phyloP scores from a whole-genome alignment of 768 basidiomycete species.

The Xanthoconium purpureum region DNA sequence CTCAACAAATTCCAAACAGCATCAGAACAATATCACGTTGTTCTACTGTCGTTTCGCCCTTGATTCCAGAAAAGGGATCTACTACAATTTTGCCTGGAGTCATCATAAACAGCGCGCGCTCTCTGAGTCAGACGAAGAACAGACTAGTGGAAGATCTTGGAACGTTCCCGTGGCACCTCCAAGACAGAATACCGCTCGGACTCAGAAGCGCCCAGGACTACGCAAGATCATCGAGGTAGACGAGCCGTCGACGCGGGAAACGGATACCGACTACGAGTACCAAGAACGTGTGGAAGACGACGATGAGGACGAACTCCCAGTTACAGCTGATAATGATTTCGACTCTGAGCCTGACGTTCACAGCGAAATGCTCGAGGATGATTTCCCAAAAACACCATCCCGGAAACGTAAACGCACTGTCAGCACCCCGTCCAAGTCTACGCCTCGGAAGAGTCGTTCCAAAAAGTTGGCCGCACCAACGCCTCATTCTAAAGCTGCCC shows the following conservation, averaged over 20 bases:
- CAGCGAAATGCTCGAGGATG: slow-evolving; percentile 25
- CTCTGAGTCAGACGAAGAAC: slow-evolving; percentile 23
- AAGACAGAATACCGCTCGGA: slow-evolving; percentile 2
- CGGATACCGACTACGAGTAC: slow-evolving; percentile 22
- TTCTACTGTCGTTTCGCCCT: slow-evolving; percentile 62
- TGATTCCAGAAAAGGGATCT: slow-evolving; percentile 56
- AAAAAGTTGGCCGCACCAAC: slow-evolving; percentile 58
- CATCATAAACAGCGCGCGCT: slow-evolving; percentile 43
- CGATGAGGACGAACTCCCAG: slow-evolving; percentile 23
- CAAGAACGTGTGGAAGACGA: slow-evolving; percentile 16
- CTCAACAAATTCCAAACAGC: slow-evolving; percentile 9
- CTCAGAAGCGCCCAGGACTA: slow-evolving; percentile 22
- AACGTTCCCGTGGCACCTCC: slow-evolving; percentile 36
- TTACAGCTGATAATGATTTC: slow-evolving; percentile 11
- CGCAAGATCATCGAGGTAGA: slow-evolving; percentile 25
- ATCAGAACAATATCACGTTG: slow-evolving; percentile 19
- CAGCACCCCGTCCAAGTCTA: slow-evolving; percentile 29
- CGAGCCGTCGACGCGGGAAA: slow-evolving; percentile 13
- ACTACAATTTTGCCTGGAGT: slow-evolving; percentile 62
- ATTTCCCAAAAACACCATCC: slow-evolving; percentile 49
- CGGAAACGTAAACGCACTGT: slow-evolving; percentile 47
- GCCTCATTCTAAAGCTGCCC: slow-evolving; percentile 71
- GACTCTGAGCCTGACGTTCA: slow-evolving; percentile 29
- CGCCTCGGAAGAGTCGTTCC: slow-evolving; percentile 36
- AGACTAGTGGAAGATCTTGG: slow-evolving; percentile 44